These are phyloP conservation scores for Protomyces lactucae-debilis DNA, from an alignment of 1,139 yeast species.

Conservation along the genomic window DNA sequence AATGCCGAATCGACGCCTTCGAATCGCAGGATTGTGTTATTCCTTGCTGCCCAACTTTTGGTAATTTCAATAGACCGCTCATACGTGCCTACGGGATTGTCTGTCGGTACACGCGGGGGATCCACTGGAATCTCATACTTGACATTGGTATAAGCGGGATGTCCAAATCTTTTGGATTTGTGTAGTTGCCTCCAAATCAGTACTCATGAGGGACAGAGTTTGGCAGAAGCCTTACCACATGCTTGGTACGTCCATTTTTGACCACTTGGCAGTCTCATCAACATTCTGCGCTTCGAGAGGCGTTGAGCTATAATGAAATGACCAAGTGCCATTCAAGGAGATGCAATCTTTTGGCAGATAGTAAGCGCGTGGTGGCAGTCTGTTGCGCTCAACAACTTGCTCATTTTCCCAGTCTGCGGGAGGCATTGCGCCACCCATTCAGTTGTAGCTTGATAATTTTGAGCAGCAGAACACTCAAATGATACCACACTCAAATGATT, in stretches of 20 bases:
- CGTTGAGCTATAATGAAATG: constrained; percentile 35
- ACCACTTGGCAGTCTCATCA: constrained; percentile 30
- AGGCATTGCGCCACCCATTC: neutral
- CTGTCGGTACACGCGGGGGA: constrained; percentile 41
- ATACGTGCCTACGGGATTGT: constrained; percentile 42
- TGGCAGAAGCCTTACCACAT: constrained; percentile 38
- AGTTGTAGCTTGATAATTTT: too few species aligned
- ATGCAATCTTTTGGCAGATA: constrained; percentile 33
- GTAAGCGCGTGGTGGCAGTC: constrained; percentile 36
- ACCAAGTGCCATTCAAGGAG: constrained; percentile 41
- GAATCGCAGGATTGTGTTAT: constrained; percentile 36
- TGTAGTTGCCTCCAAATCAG: neutral
- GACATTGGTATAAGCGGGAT: constrained; percentile 41
- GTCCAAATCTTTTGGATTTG: constrained; percentile 39
- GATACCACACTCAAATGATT: too few species aligned
- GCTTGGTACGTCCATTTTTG: constrained; percentile 40
- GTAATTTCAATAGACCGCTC: constrained; percentile 35
- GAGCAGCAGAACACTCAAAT: too few species aligned
- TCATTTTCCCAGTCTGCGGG: constrained; percentile 39
- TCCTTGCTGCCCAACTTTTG: constrained; percentile 29
- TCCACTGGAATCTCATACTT: constrained; percentile 40
- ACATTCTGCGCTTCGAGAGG: constrained; percentile 36
- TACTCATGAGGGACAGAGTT: neutral
- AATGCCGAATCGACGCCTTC: constrained; percentile 42
- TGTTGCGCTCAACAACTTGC: constrained; percentile 32